phyloP scores from a whole-genome alignment of 352 stramenopile genomes.

The Pythium guiyangense region DNA sequence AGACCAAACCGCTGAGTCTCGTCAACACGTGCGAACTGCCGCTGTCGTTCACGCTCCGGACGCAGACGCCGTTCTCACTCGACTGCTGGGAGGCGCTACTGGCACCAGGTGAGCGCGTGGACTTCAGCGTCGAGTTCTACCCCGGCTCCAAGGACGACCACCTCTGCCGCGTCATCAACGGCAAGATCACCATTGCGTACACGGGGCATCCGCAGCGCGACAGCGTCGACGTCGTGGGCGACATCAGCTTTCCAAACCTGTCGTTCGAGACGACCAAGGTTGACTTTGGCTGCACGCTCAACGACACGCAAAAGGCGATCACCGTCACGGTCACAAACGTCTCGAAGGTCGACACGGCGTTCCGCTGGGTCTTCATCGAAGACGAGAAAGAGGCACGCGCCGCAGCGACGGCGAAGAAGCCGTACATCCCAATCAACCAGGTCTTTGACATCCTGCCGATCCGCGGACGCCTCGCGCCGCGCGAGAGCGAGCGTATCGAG shows the following conservation, averaged over 20 bases:
- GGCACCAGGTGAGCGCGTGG: slow-evolving; percentile 65
- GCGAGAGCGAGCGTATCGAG: slow-evolving; percentile 90
- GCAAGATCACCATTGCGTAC: slow-evolving; percentile 83
- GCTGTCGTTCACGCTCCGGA: slow-evolving; percentile 88
- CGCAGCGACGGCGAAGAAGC: slow-evolving; percentile 60
- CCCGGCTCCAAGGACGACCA: slow-evolving; percentile 91
- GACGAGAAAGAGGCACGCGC: slow-evolving; percentile 72
- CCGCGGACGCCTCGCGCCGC: slow-evolving; percentile 72
- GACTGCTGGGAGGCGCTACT: slow-evolving; percentile 90
- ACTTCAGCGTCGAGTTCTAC: slow-evolving; percentile 92
- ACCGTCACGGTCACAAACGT: slow-evolving; percentile 85
- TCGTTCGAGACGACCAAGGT: slow-evolving; percentile 88
- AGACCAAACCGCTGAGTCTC: slow-evolving; percentile 78
- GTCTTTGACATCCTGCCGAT: slow-evolving; percentile 96
- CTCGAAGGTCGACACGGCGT: slow-evolving; percentile 86
- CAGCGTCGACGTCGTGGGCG: slow-evolving; percentile 79
- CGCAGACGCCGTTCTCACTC: slow-evolving; percentile 88
- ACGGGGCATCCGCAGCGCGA: slow-evolving; percentile 90
- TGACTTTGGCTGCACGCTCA: slow-evolving; percentile 94
- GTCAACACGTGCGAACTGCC: slow-evolving; percentile 88
- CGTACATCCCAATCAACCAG: slow-evolving; percentile 89
- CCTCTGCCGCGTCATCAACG: slow-evolving; percentile 81
- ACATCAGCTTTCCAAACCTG: slow-evolving; percentile 95
- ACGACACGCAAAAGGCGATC: slow-evolving; percentile 93
- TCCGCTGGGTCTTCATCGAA: slow-evolving; percentile 94